Evolutionary conservation across 139 green algal genomes (phyloP).

Genomic region (Chlorella sp.): DNA sequence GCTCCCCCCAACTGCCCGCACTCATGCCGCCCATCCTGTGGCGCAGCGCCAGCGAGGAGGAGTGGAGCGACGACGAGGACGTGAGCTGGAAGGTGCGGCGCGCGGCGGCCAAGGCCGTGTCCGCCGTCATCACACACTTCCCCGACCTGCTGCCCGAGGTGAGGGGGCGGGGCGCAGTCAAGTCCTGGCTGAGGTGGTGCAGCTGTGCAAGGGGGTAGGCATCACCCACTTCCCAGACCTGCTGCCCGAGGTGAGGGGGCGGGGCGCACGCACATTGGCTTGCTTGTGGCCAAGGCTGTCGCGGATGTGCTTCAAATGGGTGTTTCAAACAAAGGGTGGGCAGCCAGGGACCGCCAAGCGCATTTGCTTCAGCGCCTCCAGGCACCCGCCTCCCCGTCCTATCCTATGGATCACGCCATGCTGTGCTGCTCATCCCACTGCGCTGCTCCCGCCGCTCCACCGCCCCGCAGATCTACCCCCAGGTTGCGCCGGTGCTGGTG

Average conservation of each 20-base stretch:
- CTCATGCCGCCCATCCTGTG: neutral
- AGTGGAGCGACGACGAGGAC: conserved; percentile 97
- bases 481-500: conserved; percentile 62
- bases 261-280: no score
- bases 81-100: conserved; percentile 95
- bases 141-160: conserved; percentile 62
- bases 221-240: conserved; percentile 71
- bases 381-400: no score
- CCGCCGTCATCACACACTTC: conserved; percentile 68
- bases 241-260: conserved; percentile 27
- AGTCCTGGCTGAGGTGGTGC: no score
- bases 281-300: no score
- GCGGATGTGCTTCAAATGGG: no score
- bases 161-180: neutral
- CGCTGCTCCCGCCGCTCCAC: neutral
- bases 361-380: no score
- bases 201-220: no score
- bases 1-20: no score
- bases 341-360: no score
- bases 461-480: conserved; percentile 43
- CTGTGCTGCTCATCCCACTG: neutral
- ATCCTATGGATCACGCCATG: no score
- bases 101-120: conserved; percentile 73
- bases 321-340: no score
- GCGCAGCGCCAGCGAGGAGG: conserved; percentile 66